A percentile compares a stretch with the other conserved stretches of the same genome.
Evolutionary conservation across 257 asterid species (phyloP).

Genomic region (Verbascum thapsus): DNA sequence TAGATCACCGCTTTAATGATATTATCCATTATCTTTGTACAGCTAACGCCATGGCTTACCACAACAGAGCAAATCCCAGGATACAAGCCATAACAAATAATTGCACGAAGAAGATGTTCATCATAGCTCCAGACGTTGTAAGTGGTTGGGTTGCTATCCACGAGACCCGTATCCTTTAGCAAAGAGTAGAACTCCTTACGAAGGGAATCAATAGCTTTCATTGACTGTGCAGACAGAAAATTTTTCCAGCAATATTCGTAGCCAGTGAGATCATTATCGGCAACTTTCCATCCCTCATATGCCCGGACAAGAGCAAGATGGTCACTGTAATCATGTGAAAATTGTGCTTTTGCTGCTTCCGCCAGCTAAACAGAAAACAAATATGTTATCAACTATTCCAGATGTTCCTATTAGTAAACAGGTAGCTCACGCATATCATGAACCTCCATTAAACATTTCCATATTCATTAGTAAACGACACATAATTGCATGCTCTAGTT

Average conservation of each 20-base stretch:
- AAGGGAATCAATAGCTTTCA: conserved; percentile 92
- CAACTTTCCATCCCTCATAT: conserved; percentile 87
- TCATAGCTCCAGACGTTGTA: conserved; percentile 86
- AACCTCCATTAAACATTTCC: conserved; percentile 17
- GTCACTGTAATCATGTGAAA: conserved; percentile 82
- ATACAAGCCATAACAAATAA: conserved; percentile 85
- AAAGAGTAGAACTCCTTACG: conserved; percentile 76
- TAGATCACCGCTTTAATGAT: conserved; percentile 10
- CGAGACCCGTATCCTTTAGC: conserved; percentile 86
- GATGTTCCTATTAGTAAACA: neutral
- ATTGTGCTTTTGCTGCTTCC: conserved; percentile 97
- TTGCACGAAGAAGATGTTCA: conserved; percentile 76
- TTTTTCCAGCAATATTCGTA: conserved; percentile 94
- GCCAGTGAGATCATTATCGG: conserved; percentile 67
- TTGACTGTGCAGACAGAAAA: conserved; percentile 82
- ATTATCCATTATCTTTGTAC: conserved; percentile 5
- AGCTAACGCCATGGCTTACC: conserved; percentile 52
- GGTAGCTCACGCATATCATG: conserved; percentile 8
- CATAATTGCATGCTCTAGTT: neutral
- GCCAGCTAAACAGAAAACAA: conserved; percentile 62
- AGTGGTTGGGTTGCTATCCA: conserved; percentile 71
- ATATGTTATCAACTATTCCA: conserved; percentile 18
- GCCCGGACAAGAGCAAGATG: conserved; percentile 94
- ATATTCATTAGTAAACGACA: conserved; percentile 11
- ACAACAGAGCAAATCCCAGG: conserved; percentile 93